Evolutionary conservation across 305 asterid genomes (phyloP).

Genomic region (Coffea humblotiana): DNA sequence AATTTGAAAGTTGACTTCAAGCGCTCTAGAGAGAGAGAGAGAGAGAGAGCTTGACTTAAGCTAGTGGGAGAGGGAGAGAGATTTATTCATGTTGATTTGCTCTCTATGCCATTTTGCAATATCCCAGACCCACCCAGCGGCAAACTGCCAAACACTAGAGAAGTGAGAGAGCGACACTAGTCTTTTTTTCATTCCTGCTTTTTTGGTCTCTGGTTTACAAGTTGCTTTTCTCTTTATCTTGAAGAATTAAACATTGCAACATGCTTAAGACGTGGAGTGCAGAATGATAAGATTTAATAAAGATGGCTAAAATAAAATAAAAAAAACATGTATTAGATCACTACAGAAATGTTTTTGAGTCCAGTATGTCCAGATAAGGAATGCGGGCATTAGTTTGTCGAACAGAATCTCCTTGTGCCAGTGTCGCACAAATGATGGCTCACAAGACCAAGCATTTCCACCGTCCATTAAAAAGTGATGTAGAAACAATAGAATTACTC

Average conservation of each 20-base stretch:
- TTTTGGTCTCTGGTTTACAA: not conserved
- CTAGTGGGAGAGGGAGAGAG: not conserved
- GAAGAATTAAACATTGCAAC: not conserved
- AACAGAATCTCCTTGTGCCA: not conserved
- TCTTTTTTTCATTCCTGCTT: not conserved
- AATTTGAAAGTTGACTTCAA: no score
- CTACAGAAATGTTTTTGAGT: not conserved
- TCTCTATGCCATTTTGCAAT: not conserved
- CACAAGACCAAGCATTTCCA: slow-evolving; percentile 25
- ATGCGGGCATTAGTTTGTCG: not conserved
- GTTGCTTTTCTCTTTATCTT: not conserved
- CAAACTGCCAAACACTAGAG: not conserved
- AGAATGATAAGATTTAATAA: not conserved
- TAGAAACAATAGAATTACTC: not conserved
- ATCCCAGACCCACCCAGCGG: not conserved
- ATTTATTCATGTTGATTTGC: not conserved
- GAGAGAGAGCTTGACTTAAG: not conserved
- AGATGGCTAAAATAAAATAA: not conserved
- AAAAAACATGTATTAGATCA: not conserved
- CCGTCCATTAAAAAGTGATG: not conserved
- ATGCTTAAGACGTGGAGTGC: not conserved
- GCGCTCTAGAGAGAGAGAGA: not conserved
- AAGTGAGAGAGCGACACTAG: not conserved
- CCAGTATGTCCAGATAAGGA: slow-evolving; percentile 14
- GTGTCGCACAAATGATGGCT: not conserved